Evolutionary conservation across 495 filamentous ascomycete species (phyloP), one percentile per base, ranked within the genome.

Genomic region (Letharia lupina): DNA sequence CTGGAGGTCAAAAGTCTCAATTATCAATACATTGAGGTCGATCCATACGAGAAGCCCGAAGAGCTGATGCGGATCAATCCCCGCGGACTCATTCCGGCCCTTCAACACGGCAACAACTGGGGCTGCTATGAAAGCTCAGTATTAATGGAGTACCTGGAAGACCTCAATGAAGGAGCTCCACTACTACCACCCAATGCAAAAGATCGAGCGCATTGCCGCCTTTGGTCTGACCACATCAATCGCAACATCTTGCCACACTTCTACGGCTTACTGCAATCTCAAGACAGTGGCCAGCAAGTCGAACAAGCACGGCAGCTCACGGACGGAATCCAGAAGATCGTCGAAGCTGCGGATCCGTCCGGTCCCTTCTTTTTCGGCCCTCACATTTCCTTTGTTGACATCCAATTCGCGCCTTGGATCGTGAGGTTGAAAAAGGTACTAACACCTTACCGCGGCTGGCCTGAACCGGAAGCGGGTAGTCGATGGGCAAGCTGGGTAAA

Each of bases 11-110:
- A 96, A 73, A 82, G 84, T 8, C 80, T 96, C 52, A 79, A 80
- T 31, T 98, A 98, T 70, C 90, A 96, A 72, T 98, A 98, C 73
- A 87, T 93, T 67, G 93, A 96, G 74, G 87, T 91, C 39, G 90
- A 96, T 71, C 91, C 91, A 5, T 95, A 93, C 70, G 82, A 88
- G 68, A 93, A 93, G 70, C 90, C 91, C 20, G 82, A 86, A 62
- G 83, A 83, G 20, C 75, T 96, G 45, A 80, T 96, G 42, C 90
- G 91, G 50, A 85, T 96, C 62, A 96, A 96, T 69, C 91, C 92
- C n/a, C 81, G 90, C 62, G 93, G 93, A 0, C 79, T 95, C 28
- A 90, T 96, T 23, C 93, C 93, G 12, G 90, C 89, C 31, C 80
- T 96, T 71, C 80, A 86, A 35, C 87, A 96, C 74, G 91, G 88